phyloP scores from a whole-genome alignment of 129 eudicot genomes.

The Helichrysum umbraculigerum region DNA sequence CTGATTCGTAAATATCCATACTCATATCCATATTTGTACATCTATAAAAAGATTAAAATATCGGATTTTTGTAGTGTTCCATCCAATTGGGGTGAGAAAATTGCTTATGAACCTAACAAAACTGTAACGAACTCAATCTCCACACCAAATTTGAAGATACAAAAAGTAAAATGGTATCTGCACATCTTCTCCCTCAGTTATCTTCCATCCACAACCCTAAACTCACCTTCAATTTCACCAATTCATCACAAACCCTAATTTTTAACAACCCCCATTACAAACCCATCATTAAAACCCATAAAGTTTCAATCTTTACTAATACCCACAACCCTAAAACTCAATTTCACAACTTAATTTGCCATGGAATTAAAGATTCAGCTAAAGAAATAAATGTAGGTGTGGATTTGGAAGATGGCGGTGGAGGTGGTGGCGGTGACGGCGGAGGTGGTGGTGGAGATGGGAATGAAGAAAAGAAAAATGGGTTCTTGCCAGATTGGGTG shows the following conservation, averaged over 20 bases:
- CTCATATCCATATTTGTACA: not conserved
- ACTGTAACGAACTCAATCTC: not conserved
- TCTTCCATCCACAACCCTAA: conserved; percentile 39
- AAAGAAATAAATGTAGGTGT: conserved; percentile 31
- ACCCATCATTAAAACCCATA: conserved; percentile 40
- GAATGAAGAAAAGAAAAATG: conserved; percentile 42
- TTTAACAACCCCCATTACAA: conserved; percentile 26
- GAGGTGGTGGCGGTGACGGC: conserved; percentile 58
- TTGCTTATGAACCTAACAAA: not conserved
- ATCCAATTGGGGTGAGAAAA: not conserved
- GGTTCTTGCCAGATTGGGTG: conserved; percentile 85
- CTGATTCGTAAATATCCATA: not conserved
- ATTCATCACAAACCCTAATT: conserved; percentile 31
- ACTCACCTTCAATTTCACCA: conserved; percentile 28
- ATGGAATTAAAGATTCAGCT: conserved; percentile 49
- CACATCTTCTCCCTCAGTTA: conserved; percentile 31
- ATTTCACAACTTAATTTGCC: conserved; percentile 30
- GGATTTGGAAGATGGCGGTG: conserved; percentile 40
- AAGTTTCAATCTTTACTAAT: conserved; percentile 19
- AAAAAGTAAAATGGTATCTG: conserved; percentile 43
- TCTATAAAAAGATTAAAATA: too few species aligned
- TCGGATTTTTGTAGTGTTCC: not conserved
- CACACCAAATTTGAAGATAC: not conserved
- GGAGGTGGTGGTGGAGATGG: conserved; percentile 67
- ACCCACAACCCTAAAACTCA: conserved; percentile 29